Percentiles rank a stretch among this genome's conserved stretches.
Evolutionary conservation across 1,284 basidiomycete species (phyloP).

Genomic region (Gymnopus androsaceus): DNA sequence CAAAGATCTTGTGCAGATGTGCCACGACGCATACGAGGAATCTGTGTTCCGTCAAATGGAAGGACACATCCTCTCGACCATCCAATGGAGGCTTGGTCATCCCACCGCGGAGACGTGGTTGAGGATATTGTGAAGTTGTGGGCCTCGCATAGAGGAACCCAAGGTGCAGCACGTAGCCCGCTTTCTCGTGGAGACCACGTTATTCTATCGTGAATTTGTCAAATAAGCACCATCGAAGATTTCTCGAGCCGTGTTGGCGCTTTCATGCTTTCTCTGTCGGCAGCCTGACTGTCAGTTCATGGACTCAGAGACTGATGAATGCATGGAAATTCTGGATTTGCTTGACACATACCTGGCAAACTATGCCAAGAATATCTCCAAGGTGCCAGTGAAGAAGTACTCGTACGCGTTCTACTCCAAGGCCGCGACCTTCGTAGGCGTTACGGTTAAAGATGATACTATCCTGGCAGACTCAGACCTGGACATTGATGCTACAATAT

Average conservation of each 20-base stretch:
- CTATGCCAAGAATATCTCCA: conserved; percentile 86
- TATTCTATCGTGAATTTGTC: conserved; percentile 96
- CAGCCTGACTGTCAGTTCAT: conserved; percentile 73
- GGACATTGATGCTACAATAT: too few relatives aligned
- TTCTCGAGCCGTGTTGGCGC: conserved; percentile 83
- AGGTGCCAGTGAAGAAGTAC: conserved; percentile 96
- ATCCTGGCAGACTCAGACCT: too few relatives aligned
- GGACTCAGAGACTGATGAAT: conserved; percentile 81
- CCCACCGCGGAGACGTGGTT: conserved; percentile 98
- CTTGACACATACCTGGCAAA: conserved; percentile 86
- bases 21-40: conserved; percentile 93
- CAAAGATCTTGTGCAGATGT: conserved; percentile 91
- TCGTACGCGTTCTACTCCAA: conserved; percentile 93
- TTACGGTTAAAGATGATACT: too few relatives aligned
- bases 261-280: conserved; percentile 86
- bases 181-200: conserved; percentile 97
- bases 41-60: conserved; percentile 98
- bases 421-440: conserved; percentile 87
- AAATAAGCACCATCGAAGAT: conserved; percentile 84
- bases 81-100: conserved; percentile 96
- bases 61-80: conserved; percentile 93
- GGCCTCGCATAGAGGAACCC: conserved; percentile 74
- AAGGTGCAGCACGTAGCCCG: conserved; percentile 93
- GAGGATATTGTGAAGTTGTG: conserved; percentile 75
- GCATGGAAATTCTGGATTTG: conserved; percentile 76